These are phyloP conservation scores for Setaria italica DNA, from an alignment of 202 grass and related monocot genomes.

Conservation along the genomic window DNA sequence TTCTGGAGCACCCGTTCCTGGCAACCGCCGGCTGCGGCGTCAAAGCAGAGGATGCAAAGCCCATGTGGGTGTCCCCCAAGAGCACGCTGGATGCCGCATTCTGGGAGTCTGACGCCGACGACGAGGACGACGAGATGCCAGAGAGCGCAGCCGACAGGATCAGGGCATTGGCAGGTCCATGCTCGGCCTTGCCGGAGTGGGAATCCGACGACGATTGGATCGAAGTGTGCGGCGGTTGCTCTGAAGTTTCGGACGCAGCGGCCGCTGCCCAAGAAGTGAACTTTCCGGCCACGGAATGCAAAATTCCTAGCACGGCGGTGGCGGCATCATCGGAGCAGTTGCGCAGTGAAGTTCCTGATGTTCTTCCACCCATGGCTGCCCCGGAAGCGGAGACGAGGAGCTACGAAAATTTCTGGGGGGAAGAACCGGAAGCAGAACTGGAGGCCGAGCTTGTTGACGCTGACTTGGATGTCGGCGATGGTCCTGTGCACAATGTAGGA, in stretches of 20 bases:
- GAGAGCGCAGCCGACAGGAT: conserved; percentile 54
- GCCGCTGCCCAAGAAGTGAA: conserved; percentile 14
- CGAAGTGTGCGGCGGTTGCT: conserved; percentile 38
- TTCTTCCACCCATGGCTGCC: not conserved
- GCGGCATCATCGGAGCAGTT: not conserved
- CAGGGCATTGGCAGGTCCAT: conserved; percentile 30
- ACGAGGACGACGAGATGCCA: conserved; percentile 21
- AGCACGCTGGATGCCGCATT: conserved; percentile 64
- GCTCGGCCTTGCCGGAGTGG: conserved; percentile 51
- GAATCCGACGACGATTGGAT: conserved; percentile 67
- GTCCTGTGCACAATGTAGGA: conserved; percentile 27
- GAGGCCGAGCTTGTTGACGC: not conserved
- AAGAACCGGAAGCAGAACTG: not conserved
- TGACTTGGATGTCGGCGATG: not conserved
- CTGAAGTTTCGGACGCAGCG: not conserved
- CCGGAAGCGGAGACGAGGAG: not conserved
- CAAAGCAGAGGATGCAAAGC: conserved; percentile 31
- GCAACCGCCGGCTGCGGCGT: not conserved
- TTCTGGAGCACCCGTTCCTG: conserved; percentile 81
- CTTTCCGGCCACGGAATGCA: not conserved
- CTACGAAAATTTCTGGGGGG: not conserved
- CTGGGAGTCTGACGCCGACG: conserved; percentile 64
- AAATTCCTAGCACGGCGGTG: not conserved
- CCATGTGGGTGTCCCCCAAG: conserved; percentile 68
- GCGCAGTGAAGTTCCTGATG: not conserved